Percentiles rank a stretch among this genome's conserved stretches.
phyloP scores from a whole-genome alignment of 768 basidiomycete genomes.

The Multifurca ochricompacta region DNA sequence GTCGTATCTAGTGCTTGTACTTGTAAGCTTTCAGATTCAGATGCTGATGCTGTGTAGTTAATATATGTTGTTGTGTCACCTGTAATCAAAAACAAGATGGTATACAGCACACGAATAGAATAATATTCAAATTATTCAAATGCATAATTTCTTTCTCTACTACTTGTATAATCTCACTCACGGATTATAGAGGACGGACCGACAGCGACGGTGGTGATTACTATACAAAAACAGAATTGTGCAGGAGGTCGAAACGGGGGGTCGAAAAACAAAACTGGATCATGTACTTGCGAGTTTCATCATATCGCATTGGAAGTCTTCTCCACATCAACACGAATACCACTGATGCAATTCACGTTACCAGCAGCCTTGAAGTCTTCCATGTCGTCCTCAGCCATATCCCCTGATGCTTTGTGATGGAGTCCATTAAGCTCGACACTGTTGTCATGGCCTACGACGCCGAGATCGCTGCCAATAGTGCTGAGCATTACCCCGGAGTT shows the following conservation, averaged over 20 bases:
- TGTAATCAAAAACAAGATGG: neutral
- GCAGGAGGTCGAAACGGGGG: neutral
- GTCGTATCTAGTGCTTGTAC: neutral
- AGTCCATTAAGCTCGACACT: slow-evolving; percentile 20
- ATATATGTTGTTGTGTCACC: slow-evolving; percentile 1
- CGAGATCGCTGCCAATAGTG: slow-evolving; percentile 18
- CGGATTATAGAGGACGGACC: no score
- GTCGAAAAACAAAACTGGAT: neutral
- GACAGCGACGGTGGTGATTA: neutral
- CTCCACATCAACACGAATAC: slow-evolving; percentile 57
- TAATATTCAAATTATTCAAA: no score
- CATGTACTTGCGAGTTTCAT: neutral
- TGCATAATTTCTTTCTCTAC: no score
- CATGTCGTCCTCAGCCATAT: slow-evolving; percentile 26
- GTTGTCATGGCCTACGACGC: slow-evolving; percentile 11
- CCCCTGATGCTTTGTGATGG: slow-evolving; percentile 29
- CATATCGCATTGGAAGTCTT: slow-evolving; percentile 47
- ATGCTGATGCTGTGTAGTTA: neutral
- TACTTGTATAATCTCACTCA: no score
- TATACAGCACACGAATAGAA: no score
- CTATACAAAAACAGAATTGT: slow-evolving; percentile 1
- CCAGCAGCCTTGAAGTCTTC: slow-evolving; percentile 22
- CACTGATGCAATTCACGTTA: slow-evolving; percentile 25
- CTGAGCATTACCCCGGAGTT: slow-evolving; percentile 19
- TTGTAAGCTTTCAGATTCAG: neutral